phyloP scores from a whole-genome alignment of 768 basidiomycete genomes.

The Rubroboletus pulcherrimus region DNA sequence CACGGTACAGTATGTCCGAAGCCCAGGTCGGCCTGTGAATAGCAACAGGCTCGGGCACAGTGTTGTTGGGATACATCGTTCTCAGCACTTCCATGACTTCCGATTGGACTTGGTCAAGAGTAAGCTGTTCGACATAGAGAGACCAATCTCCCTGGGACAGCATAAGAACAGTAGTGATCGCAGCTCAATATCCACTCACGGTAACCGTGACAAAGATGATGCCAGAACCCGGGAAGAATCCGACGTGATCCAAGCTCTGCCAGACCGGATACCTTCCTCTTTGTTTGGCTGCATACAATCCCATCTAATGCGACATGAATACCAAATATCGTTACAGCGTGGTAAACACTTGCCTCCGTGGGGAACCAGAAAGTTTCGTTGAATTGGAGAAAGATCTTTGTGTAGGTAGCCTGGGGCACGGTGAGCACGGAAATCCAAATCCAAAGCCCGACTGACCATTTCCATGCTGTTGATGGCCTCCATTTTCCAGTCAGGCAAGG shows the following conservation, averaged over 20 bases:
- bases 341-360: conserved; percentile 32
- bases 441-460: conserved; percentile 40
- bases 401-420: conserved; percentile 46
- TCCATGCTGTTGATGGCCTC: conserved; percentile 60
- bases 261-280: conserved; percentile 65
- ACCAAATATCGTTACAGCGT: neutral
- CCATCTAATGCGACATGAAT: conserved; percentile 26
- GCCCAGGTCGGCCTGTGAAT: conserved; percentile 58
- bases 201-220: conserved; percentile 35
- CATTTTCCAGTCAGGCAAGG: conserved; percentile 53
- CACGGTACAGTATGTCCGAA: conserved; percentile 40
- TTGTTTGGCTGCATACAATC: conserved; percentile 52
- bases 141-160: conserved; percentile 54
- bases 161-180: neutral
- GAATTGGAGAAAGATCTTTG: conserved; percentile 68
- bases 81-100: conserved; percentile 58
- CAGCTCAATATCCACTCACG: conserved; percentile 5
- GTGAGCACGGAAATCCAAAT: neutral
- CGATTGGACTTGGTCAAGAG: conserved; percentile 41
- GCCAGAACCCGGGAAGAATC: conserved; percentile 59
- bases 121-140: conserved; percentile 51
- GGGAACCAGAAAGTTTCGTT: conserved; percentile 57
- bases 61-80: conserved; percentile 53
- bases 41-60: conserved; percentile 52
- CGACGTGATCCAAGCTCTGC: conserved; percentile 57